Evolutionary conservation across 441 rosid species (phyloP).

Genomic region (Melastoma candidum): DNA sequence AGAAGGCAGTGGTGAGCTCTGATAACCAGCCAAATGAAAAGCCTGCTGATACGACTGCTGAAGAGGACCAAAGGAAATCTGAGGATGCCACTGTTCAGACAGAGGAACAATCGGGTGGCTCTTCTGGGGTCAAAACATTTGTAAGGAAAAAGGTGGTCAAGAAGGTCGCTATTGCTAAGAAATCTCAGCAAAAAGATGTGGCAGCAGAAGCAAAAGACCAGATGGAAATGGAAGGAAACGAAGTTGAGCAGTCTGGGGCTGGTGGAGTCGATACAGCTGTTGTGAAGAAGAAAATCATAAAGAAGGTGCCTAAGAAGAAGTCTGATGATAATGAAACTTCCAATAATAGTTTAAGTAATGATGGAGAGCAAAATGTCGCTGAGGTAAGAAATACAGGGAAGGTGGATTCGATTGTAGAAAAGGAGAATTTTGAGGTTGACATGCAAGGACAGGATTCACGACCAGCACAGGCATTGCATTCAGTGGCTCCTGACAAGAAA

Average conservation of each 20-base stretch:
- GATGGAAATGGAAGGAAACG: slow-evolving; percentile 25
- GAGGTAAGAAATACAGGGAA: slow-evolving; percentile 15
- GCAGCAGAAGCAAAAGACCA: slow-evolving; percentile 35
- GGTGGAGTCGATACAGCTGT: slow-evolving; percentile 19
- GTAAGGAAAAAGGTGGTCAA: slow-evolving; percentile 41
- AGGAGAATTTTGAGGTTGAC: too few species aligned
- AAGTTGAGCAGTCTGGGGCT: slow-evolving; percentile 25
- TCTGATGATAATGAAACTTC: slow-evolving; percentile 29
- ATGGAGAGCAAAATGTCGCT: slow-evolving; percentile 10
- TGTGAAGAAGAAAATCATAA: slow-evolving; percentile 72
- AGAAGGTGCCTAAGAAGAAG: slow-evolving; percentile 76
- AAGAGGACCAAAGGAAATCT: slow-evolving; percentile 28
- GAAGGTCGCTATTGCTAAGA: slow-evolving; percentile 33
- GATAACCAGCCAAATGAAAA: slow-evolving; percentile 30
- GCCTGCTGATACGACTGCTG: slow-evolving; percentile 30
- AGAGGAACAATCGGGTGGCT: slow-evolving; percentile 32
- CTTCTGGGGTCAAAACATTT: slow-evolving; percentile 40
- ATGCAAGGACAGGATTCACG: too few species aligned
- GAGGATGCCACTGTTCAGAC: slow-evolving; percentile 29
- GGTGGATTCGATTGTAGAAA: neutral
- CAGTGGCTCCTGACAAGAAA: too few species aligned
- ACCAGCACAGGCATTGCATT: too few species aligned
- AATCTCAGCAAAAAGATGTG: slow-evolving; percentile 25
- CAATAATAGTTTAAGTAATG: slow-evolving; percentile 33
- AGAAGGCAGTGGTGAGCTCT: slow-evolving; percentile 33